Evolutionary conservation across 106 monocot genomes (phyloP), one percentile per base, ranked within the genome.

Genomic region (Acorus calamus): DNA sequence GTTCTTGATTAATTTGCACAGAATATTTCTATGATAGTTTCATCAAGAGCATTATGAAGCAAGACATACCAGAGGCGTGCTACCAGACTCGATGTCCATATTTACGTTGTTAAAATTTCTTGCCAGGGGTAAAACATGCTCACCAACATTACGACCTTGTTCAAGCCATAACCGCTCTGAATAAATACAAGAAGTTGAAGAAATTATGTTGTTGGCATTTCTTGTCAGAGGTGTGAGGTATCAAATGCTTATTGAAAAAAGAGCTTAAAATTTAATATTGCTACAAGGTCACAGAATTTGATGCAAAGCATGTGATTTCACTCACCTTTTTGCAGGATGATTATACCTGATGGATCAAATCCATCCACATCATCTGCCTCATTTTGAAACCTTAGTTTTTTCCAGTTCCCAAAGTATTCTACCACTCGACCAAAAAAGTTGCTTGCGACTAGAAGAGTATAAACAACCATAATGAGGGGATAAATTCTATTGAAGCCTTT

Each of bases 141-240:
- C 96, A 5, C 96, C 96, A 62, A 98, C 74, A 73, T 92, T 98
- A 46, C 83, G 76, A 8, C 96, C 96, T 72, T 98, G 91, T 62
- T 91, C 96, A 65, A 98, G 82, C 91, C 87, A 98, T 63, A 77
- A 77, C 62, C 91, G 71, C 73, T 98, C 96, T 98, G 80, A 3
- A 71, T 57, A 71, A 59, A 69, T 42, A 52, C 49, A 52, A 55
- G 66, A 54, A n/a, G 41, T 7, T 64, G 45, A 71, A 7, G 3
- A 71, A 71, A 55, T 59, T 49, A 28, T 1, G 28, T 28, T 28
- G 28, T 28, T 28, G 68, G 6, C 3, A n/a, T 28, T 14, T 46
- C 14, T 7, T 56, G 44, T 60, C 55, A 11, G n/a, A 55, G 50
- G 10, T 8, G 1, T n/a, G 52, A 61, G 2, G 10, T 2, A 10